Evolutionary conservation across 805 yeast species (phyloP), one percentile per base, ranked within the genome.

Genomic region (Sungouiozyma ichnusensis): DNA sequence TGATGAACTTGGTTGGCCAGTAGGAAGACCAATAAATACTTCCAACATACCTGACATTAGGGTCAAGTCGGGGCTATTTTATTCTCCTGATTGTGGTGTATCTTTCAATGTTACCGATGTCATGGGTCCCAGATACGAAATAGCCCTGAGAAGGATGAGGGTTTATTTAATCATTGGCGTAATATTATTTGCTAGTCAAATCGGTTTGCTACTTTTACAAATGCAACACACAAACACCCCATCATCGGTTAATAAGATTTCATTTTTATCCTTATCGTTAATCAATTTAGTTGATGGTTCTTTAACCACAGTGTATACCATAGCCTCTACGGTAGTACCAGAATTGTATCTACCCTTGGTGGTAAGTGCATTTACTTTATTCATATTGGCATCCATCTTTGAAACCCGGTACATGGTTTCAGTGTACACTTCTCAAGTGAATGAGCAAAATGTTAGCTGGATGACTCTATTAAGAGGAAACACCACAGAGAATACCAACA

Each of bases 41-140:
- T 50, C 62, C 11, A 45, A 54, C 1, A 55, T 80, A 4, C 96
- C 96, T 0, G 52, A 60, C 0, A 48, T 88, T 15, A 64, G 63
- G 27, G 52, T 88, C 8, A 58, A 71, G 2, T 62, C 71, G 9
- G 86, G 81, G 5, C 47, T 85, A 13, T 45, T 85, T 16, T 87
- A 84, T 54, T 85, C 95, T 0, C 97, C 97, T 0, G 95, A 88
- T 56, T 88, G 97, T 66, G 94, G 88, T 0, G 54, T 81, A 2
- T 56, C 73, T 2, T 46, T 85, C 3, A 57, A 62, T 4, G 35
- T 73, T 5, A 57, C 58, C 6, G 48, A 53, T 5, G 60, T 66
- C 2, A 42, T 44, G 13, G 96, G 96, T 1, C 63, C 72, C n/a
- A 74, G 78, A 46, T 60, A 65, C 39, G 88, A 80, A 53, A 19